A percentile compares a stretch with the other conserved stretches of the same genome.
phyloP scores from a whole-genome alignment of 441 rosid genomes.

The Erodium chrysanthum region DNA sequence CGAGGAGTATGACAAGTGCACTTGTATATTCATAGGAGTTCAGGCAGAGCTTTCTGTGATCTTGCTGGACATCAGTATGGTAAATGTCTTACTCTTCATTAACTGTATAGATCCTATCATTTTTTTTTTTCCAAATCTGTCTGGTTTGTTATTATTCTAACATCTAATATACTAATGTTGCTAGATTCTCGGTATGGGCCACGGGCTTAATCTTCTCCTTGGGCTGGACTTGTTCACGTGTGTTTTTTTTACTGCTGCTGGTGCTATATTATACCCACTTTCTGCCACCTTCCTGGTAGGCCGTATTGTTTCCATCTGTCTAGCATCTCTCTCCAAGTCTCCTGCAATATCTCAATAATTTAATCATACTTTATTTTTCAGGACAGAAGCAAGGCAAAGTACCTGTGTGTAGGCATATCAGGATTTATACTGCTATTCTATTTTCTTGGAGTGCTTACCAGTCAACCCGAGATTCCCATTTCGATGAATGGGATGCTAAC shows the following conservation, averaged over 20 bases:
- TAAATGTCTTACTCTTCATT: slow-evolving; percentile 27
- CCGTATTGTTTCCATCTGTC: slow-evolving; percentile 13
- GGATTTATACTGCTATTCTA: slow-evolving; percentile 52
- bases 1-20: slow-evolving; percentile 71
- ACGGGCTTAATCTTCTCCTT: slow-evolving; percentile 75
- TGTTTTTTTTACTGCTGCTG: slow-evolving; percentile 70
- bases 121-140: background rate
- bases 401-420: slow-evolving; percentile 41
- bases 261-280: slow-evolving; percentile 72
- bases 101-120: background rate
- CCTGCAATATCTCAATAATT: slow-evolving; percentile 8
- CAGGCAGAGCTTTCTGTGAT: slow-evolving; percentile 70
- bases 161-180: slow-evolving; percentile 20
- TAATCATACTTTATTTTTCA: slow-evolving; percentile 23
- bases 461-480: slow-evolving; percentile 73
- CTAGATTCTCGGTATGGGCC: slow-evolving; percentile 88
- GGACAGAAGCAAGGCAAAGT: slow-evolving; percentile 55
- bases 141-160: slow-evolving; percentile 8
- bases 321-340: background rate
- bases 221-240: slow-evolving; percentile 78
- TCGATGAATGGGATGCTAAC: slow-evolving; percentile 43
- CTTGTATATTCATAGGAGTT: slow-evolving; percentile 70
- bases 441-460: slow-evolving; percentile 57
- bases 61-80: slow-evolving; percentile 75
- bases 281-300: slow-evolving; percentile 68